Conservation (phyloP, 2,329 filamentous ascomycete species). For the Cytospora leucostoma region DNA sequence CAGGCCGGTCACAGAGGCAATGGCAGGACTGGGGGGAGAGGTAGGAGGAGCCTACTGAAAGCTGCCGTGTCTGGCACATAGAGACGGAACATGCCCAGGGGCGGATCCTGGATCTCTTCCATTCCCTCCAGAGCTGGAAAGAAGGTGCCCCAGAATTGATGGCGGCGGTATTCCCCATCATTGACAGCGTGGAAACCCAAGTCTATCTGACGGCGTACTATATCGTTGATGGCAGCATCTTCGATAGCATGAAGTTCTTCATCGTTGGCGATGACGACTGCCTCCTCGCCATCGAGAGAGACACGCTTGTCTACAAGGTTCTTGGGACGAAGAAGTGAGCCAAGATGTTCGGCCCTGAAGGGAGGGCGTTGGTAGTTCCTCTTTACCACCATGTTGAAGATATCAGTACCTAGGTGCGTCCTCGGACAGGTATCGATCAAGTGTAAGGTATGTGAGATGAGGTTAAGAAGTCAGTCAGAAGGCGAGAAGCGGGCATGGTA, state of each 20-base stretch:
- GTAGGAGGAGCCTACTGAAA: conserved; percentile 38
- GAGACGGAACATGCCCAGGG: conserved; percentile 40
- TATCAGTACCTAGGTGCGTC: no score
- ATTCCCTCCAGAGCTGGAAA: conserved; percentile 44
- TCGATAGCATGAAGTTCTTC: conserved; percentile 53
- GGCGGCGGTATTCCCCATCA: conserved; percentile 59
- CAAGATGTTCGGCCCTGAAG: conserved; percentile 76
- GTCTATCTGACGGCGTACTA: conserved; percentile 60
- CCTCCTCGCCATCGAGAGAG: conserved; percentile 40
- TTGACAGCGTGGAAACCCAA: conserved; percentile 58
- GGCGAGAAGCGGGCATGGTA: no score
- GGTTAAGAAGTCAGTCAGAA: no score
- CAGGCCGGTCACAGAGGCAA: neutral
- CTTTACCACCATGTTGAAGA: conserved; percentile 13
- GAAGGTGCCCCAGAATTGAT: conserved; percentile 40
- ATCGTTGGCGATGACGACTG: conserved; percentile 42
- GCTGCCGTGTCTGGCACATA: conserved; percentile 45
- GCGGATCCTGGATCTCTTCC: conserved; percentile 40
- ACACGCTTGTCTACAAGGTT: conserved; percentile 53
- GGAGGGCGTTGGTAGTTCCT: conserved; percentile 45
- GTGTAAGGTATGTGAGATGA: neutral
- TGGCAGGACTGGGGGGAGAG: neutral
- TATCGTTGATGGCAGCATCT: conserved; percentile 58
- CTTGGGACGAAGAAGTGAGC: conserved; percentile 71
- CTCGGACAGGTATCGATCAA: no score